Base-by-base conservation (phyloP, 495 filamentous ascomycete species). In the Podospora pseudopauciseta region DNA sequence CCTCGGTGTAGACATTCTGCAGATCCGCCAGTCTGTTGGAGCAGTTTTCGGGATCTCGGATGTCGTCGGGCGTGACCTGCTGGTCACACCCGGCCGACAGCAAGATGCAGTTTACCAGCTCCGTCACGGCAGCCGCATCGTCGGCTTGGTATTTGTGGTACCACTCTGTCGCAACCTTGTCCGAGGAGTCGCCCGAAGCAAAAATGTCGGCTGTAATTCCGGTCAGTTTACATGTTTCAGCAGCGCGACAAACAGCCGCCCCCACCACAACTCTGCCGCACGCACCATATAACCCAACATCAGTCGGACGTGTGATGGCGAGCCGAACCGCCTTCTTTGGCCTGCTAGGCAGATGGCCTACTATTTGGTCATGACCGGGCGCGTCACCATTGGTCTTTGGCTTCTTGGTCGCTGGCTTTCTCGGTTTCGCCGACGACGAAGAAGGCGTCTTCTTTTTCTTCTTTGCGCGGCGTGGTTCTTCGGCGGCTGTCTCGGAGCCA, bases 41-140 rank as follows among this genome's bases (percentile, higher is more conserved):
- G 54, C 85, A 87, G 74, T 92, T 89, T 74, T 99, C 96, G 23
- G 92, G 87, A 73, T 99, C 95, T 64, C 87, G 86, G 57, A 95
- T 91, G 74, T 97, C 92, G 68, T 94, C 87, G 13, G 82, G 82
- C 13, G 87, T 88, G 27, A 98, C 85, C 65, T 88, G 83, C 30
- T 90, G 80, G 27, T 91, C 84, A 72, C 93, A 93, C 32, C 95
- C 95, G 49, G 93, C 87, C 64, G 90, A 90, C 74, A 89, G 86
- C 4, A 99, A 81, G 23, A 97, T 88, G 72, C 96, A 93, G 75
- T 96, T 98, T 65, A 99, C 85, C 69, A 99, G 79, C 54, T 96
- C 92, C 13, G 88, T 86, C 76, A 97, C 84, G 5, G 92, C 91
- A 34, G 81, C 80, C 2, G 85, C 76, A 63, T 89, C 86, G 71